Base-by-base conservation (phyloP, 805 yeast genomes). In the Komagataella mondaviorum region DNA sequence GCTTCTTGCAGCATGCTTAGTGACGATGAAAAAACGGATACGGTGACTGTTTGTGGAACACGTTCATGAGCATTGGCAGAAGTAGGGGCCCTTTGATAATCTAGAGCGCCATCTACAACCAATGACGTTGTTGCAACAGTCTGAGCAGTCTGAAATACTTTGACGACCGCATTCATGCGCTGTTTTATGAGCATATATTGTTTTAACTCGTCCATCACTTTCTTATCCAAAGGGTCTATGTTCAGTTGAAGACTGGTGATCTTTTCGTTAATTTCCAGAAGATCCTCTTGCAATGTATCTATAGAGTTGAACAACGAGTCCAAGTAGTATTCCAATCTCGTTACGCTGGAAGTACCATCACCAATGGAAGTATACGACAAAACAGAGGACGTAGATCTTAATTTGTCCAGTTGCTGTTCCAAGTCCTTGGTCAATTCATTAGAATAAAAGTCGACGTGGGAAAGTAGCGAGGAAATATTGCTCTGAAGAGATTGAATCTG, bases 251-350 rank as follows among this genome's bases (percentile, higher is more conserved):
- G n/a, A 0, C 45, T 47, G 16, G 53, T 49, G 23, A 71, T 49
- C 52, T 67, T 58, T 20, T 39, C 22, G 23, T 63, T 63, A 23
- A 71, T 64, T 4, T 60, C 60, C 0, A 54, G 53, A 18, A 81
- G 59, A 52, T 80, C 82, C 5, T 71, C 69, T 48, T 78, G 75
- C 45, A 84, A 61, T 2, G 85, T 71, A 46, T 75, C 70, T 22
- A 83, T 76, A 0, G 88, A 75, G 50, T 79, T 76, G 14, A 77
- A 72, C 48, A 84, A 63, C 0, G 82, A 76, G 47, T 81, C 84
- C 46, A 81, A 66, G 59, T 83, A 83, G 62, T 83, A 83, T 56
- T 83, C 85, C 48, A 85, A 64, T 53, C 87, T 71, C 7, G 85
- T 76, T 1, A 79, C 71, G 6, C 77, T 75, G 24, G 62, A 59